Evolutionary conservation across 106 monocot genomes (phyloP).

Genomic region (Platanthera zijinensis): DNA sequence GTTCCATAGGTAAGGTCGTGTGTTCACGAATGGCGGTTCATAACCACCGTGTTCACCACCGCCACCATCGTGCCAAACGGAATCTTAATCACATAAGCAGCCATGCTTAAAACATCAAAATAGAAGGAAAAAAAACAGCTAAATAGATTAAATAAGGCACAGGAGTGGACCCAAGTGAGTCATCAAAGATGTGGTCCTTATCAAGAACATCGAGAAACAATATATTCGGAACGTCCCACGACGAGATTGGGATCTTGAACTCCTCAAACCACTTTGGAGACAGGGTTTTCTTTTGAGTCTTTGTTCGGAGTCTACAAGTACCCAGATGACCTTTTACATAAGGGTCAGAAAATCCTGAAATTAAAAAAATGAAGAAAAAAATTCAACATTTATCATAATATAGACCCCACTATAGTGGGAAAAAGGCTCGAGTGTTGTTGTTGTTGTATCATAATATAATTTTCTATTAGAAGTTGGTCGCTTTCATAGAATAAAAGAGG

Average conservation of each 20-base stretch:
- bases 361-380: neutral
- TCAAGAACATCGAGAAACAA: constrained; percentile 70
- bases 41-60: too few relatives aligned
- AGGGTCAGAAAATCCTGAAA: constrained; percentile 79
- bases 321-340: constrained; percentile 87
- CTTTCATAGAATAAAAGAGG: neutral
- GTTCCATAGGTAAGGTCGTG: too few relatives aligned
- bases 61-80: too few relatives aligned
- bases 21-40: too few relatives aligned
- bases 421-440: too few relatives aligned
- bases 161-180: constrained; percentile 61
- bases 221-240: constrained; percentile 68
- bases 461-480: neutral
- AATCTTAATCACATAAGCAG: too few relatives aligned
- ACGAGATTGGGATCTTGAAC: constrained; percentile 74
- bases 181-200: constrained; percentile 87
- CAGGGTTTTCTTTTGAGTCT: constrained; percentile 71
- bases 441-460: neutral
- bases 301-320: constrained; percentile 57
- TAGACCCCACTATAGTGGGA: too few relatives aligned
- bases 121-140: neutral
- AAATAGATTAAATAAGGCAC: neutral
- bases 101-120: neutral
- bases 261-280: constrained; percentile 83
- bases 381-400: too few relatives aligned